A percentile compares a stretch with the other conserved stretches of the same genome.
These are phyloP conservation scores for Chrysochromulina tobinii DNA, from an alignment of 78 protist species.

Conservation along the genomic window DNA sequence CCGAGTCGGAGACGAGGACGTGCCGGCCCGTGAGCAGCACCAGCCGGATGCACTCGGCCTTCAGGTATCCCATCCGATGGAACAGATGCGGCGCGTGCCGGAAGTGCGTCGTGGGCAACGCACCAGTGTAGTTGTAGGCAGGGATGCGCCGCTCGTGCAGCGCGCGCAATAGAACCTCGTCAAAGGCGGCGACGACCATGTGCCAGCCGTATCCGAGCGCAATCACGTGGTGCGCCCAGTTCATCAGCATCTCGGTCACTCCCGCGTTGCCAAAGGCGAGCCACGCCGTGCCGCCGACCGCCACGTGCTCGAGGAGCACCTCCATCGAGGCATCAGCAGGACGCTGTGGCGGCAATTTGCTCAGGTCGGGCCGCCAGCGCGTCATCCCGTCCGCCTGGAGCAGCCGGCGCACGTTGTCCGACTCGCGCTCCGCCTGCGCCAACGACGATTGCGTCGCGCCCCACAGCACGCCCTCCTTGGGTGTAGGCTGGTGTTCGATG, in stretches of 20 bases:
- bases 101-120: neutral
- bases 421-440: conserved; percentile 1
- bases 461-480: neutral
- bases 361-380: neutral
- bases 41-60: neutral
- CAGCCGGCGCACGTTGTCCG: neutral
- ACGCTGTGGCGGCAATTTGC: neutral
- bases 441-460: neutral
- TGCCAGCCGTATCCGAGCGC: neutral
- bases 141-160: neutral
- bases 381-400: neutral
- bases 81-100: conserved; percentile 22
- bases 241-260: neutral
- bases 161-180: neutral
- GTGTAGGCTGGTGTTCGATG: no score
- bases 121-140: neutral
- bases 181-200: neutral
- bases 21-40: neutral
- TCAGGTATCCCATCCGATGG: conserved; percentile 10
- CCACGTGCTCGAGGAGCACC: neutral
- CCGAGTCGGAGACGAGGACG: conserved; percentile 28
- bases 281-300: neutral
- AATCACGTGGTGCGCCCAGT: neutral
- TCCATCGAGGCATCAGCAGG: neutral
- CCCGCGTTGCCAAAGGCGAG: neutral